Conservation (phyloP, 768 basidiomycete species). For the Tricholoma terreum region DNA sequence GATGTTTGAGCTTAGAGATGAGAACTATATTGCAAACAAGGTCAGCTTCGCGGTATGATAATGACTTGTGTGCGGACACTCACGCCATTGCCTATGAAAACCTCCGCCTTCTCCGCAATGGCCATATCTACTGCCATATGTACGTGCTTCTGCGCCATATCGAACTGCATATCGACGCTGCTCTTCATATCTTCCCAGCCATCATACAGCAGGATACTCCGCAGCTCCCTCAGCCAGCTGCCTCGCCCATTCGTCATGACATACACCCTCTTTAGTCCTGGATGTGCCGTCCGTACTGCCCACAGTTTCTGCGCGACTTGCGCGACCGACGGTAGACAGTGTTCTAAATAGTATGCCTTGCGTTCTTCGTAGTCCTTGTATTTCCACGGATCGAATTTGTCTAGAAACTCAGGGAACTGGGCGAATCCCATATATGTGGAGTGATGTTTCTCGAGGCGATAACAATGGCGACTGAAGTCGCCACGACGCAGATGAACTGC, state of each 20-base stretch:
- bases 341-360: slow-evolving; percentile 33
- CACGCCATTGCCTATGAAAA: slow-evolving; percentile 72
- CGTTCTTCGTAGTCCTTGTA: slow-evolving; percentile 22
- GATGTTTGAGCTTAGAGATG: slow-evolving; percentile 35
- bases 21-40: slow-evolving; percentile 24
- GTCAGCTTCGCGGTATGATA: not conserved
- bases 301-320: slow-evolving; percentile 46
- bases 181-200: slow-evolving; percentile 50
- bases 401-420: slow-evolving; percentile 47
- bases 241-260: slow-evolving; percentile 62
- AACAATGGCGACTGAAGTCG: slow-evolving; percentile 51
- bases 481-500: slow-evolving; percentile 53
- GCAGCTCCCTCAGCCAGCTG: slow-evolving; percentile 48
- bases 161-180: slow-evolving; percentile 51
- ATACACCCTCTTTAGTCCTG: slow-evolving; percentile 46
- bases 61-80: slow-evolving; percentile 22
- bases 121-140: slow-evolving; percentile 67
- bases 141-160: slow-evolving; percentile 54
- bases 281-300: slow-evolving; percentile 27
- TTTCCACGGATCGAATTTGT: slow-evolving; percentile 33
- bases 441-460: slow-evolving; percentile 36
- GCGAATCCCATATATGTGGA: slow-evolving; percentile 51
- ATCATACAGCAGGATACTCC: slow-evolving; percentile 31
- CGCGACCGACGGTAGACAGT: slow-evolving; percentile 51
- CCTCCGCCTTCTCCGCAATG: slow-evolving; percentile 58